Percentiles rank a stretch among this genome's conserved stretches.
These are phyloP conservation scores for Kazachstania bromeliacearum DNA, from an alignment of 805 yeast species.

Conservation along the genomic window DNA sequence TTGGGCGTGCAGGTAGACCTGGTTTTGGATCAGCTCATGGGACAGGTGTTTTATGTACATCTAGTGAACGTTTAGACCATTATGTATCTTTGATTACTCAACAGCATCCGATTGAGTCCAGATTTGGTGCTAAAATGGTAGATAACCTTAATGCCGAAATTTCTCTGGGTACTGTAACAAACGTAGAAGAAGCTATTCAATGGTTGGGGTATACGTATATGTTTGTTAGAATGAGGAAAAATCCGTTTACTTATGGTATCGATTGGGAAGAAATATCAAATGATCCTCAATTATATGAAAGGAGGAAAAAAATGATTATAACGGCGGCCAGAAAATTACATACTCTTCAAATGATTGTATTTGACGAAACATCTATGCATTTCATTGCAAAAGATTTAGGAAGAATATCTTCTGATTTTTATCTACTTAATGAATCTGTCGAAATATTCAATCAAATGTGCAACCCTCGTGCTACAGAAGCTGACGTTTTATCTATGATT, in stretches of 20 bases:
- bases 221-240: conserved; percentile 88
- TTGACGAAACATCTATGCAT: conserved; percentile 74
- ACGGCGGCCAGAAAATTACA: conserved; percentile 80
- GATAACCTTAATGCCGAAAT: conserved; percentile 96
- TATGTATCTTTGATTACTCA: conserved; percentile 83
- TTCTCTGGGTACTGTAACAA: conserved; percentile 89
- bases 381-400: conserved; percentile 85
- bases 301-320: conserved; percentile 66
- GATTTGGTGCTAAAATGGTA: conserved; percentile 62
- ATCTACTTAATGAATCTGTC: conserved; percentile 71
- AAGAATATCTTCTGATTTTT: conserved; percentile 89
- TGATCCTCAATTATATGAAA: conserved; percentile 70
- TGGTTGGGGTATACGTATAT: conserved; percentile 98
- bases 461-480: conserved; percentile 80
- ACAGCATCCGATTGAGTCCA: conserved; percentile 93
- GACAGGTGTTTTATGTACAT: conserved; percentile 83
- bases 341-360: conserved; percentile 83
- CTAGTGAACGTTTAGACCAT: conserved; percentile 72
- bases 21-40: conserved; percentile 81
- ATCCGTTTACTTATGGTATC: conserved; percentile 87
- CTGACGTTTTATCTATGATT: conserved; percentile 79
- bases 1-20: conserved; percentile 99
- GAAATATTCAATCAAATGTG: conserved; percentile 83
- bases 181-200: conserved; percentile 84
- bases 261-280: conserved; percentile 76